phyloP scores from a whole-genome alignment of 2,329 filamentous ascomycete genomes.

The Canariomyces notabilis region DNA sequence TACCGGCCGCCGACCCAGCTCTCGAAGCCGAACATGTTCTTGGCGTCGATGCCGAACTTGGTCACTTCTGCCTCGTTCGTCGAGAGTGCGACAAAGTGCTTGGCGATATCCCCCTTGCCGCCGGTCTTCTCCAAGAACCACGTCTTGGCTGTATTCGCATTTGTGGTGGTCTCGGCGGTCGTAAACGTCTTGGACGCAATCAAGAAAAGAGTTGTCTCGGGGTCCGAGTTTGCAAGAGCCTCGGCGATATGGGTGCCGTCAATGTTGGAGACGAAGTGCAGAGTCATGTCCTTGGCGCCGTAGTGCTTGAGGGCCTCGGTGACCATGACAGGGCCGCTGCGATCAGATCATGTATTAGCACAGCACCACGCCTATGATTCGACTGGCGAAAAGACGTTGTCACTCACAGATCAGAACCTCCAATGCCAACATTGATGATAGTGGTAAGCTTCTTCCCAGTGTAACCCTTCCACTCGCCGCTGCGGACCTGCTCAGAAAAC shows the following conservation, averaged over 20 bases:
- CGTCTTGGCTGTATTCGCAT: conserved; percentile 91
- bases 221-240: conserved; percentile 80
- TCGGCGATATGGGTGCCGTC: conserved; percentile 97
- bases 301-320: conserved; percentile 96
- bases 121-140: conserved; percentile 87
- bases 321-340: conserved; percentile 94
- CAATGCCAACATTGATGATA: conserved; percentile 96
- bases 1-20: conserved; percentile 98
- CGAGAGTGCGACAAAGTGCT: conserved; percentile 97
- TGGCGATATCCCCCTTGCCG: conserved; percentile 82
- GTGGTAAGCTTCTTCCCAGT: conserved; percentile 96
- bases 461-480: conserved; percentile 94
- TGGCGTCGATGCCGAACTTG: conserved; percentile 97
- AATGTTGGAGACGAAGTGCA: conserved; percentile 99
- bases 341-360: conserved; percentile 23
- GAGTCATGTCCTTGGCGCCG: conserved; percentile 74
- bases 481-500: conserved; percentile 91
- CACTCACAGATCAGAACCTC: conserved; percentile 92
- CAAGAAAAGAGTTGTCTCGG: conserved; percentile 97
- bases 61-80: conserved; percentile 93
- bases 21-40: conserved; percentile 99
- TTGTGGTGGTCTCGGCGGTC: conserved; percentile 93
- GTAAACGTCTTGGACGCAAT: conserved; percentile 99
- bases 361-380: neutral
- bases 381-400: neutral